Conservation (phyloP, 352 stramenopile species). For the Phytopythium ostracodes region DNA sequence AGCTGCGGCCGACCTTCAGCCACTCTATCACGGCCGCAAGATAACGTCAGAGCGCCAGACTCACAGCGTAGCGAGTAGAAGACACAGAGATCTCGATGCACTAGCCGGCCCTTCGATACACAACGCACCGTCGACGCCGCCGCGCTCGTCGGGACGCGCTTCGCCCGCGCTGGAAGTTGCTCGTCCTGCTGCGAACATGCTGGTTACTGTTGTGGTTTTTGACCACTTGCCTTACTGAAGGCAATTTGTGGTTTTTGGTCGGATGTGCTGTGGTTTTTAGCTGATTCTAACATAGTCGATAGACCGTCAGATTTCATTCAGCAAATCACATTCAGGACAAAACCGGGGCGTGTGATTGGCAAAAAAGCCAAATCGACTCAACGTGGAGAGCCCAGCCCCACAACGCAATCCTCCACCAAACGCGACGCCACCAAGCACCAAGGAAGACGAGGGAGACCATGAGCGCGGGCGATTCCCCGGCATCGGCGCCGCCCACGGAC, state of each 20-base stretch:
- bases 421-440: not conserved
- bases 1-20: slow-evolving; percentile 21
- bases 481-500: slow-evolving; percentile 23
- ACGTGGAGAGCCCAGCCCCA: too few relatives aligned
- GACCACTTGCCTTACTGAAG: not conserved
- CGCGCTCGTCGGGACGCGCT: not conserved
- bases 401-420: too few relatives aligned
- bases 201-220: not conserved
- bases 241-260: not conserved
- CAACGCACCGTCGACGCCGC: slow-evolving; percentile 1
- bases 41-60: not conserved
- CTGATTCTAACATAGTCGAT: too few relatives aligned
- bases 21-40: not conserved
- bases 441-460: slow-evolving; percentile 8
- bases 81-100: not conserved
- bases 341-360: slow-evolving; percentile 4
- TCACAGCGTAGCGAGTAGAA: not conserved
- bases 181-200: slow-evolving; percentile 27
- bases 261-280: too few relatives aligned
- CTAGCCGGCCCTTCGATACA: not conserved
- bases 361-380: too few relatives aligned
- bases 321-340: slow-evolving; percentile 1
- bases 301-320: too few relatives aligned
- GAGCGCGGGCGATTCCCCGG: slow-evolving; percentile 7
- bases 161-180: not conserved